A percentile compares a stretch with the other conserved stretches of the same genome.
Conservation (phyloP, 202 grass and related monocot genomes). For the Tripidium arundinaceum region DNA sequence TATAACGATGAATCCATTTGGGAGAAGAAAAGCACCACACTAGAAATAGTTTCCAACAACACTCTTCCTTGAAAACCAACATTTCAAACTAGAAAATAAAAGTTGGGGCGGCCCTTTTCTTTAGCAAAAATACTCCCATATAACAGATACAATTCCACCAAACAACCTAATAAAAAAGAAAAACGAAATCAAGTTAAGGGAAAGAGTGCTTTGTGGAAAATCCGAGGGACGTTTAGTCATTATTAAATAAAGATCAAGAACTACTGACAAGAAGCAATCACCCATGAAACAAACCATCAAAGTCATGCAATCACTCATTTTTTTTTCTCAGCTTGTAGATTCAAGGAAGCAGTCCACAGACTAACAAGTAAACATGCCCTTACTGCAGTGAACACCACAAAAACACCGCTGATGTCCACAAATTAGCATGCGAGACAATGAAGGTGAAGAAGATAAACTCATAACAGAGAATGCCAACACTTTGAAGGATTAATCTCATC, state of each 20-base stretch:
- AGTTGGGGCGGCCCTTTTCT: neutral
- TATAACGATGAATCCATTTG: too few species aligned
- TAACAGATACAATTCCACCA: neutral
- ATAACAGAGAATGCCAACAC: slow-evolving; percentile 18
- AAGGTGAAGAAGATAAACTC: slow-evolving; percentile 1
- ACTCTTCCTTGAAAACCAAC: neutral
- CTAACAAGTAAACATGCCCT: neutral
- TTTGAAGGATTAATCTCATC: slow-evolving; percentile 22
- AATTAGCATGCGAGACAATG: slow-evolving; percentile 16
- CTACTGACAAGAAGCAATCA: neutral
- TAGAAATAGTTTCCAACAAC: neutral
- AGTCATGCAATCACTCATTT: neutral
- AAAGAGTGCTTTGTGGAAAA: slow-evolving; percentile 21
- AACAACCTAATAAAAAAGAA: neutral
- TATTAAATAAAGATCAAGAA: neutral
- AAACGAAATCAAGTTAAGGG: neutral
- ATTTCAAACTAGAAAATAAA: neutral
- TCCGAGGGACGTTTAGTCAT: neutral
- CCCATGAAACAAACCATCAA: slow-evolving; percentile 19
- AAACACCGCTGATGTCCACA: slow-evolving; percentile 27
- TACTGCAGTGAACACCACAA: slow-evolving; percentile 6
- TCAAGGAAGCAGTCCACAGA: neutral
- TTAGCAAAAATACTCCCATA: neutral
- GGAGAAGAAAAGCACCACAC: too few species aligned
- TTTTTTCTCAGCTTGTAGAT: neutral